These are phyloP conservation scores for Poa annua DNA, from an alignment of 176 grass and related monocot genomes.

Conservation along the genomic window DNA sequence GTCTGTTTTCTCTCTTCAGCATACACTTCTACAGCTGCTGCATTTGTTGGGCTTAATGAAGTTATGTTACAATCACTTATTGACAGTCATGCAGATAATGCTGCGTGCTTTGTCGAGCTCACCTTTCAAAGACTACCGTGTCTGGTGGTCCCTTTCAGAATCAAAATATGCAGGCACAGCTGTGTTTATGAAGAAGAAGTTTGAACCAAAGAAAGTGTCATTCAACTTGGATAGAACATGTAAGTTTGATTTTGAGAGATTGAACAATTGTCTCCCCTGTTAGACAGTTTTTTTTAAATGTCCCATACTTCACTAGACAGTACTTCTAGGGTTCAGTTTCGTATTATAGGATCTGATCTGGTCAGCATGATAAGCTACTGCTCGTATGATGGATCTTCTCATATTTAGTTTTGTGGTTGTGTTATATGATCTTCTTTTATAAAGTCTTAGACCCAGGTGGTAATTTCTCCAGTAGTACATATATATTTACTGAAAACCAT, in stretches of 20 bases:
- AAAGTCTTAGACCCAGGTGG: background rate
- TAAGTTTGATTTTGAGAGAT: slow-evolving; percentile 47
- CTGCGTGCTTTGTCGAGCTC: slow-evolving; percentile 73
- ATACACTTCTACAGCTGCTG: slow-evolving; percentile 12
- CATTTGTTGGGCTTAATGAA: slow-evolving; percentile 16
- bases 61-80: slow-evolving; percentile 35
- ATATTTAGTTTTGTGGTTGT: background rate
- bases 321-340: background rate
- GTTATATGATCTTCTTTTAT: background rate
- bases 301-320: background rate
- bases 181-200: slow-evolving; percentile 85
- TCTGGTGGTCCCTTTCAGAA: slow-evolving; percentile 98
- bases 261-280: slow-evolving; percentile 4
- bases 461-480: background rate
- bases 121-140: slow-evolving; percentile 77
- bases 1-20: slow-evolving; percentile 24
- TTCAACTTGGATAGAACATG: slow-evolving; percentile 86
- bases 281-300: slow-evolving; percentile 6
- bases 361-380: background rate
- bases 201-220: slow-evolving; percentile 83
- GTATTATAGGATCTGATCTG: slow-evolving; percentile 1
- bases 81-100: slow-evolving; percentile 57
- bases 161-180: slow-evolving; percentile 85
- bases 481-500: slow-evolving; percentile 2
- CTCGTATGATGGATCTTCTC: background rate